phyloP scores from a whole-genome alignment of 2,329 filamentous ascomycete genomes.

The Colletotrichum sp. region DNA sequence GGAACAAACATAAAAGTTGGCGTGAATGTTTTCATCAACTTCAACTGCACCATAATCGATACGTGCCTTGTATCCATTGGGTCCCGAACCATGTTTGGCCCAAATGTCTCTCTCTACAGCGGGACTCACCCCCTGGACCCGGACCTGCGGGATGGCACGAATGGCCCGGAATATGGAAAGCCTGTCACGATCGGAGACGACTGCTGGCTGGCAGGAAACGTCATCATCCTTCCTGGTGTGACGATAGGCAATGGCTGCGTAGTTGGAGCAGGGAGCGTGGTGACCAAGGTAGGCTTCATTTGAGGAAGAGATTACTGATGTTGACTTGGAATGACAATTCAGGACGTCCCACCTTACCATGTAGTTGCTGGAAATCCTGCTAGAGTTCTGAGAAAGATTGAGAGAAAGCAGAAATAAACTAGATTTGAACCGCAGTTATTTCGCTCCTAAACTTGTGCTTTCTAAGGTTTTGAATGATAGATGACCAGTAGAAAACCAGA shows the following conservation, averaged over 20 bases:
- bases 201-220: not conserved
- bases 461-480: too few relatives aligned
- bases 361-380: not conserved
- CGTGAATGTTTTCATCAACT: not conserved
- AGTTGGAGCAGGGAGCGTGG: not conserved
- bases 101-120: not conserved
- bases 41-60: not conserved
- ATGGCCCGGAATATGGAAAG: not conserved
- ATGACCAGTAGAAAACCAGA: too few relatives aligned
- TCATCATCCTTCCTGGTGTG: not conserved
- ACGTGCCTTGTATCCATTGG: not conserved
- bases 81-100: not conserved
- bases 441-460: too few relatives aligned
- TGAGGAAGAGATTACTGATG: too few relatives aligned
- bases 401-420: not conserved
- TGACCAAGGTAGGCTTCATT: not conserved
- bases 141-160: not conserved
- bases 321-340: too few relatives aligned
- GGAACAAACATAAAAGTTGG: not conserved
- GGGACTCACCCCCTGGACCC: not conserved
- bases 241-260: not conserved
- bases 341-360: not conserved
- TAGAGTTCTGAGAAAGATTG: not conserved
- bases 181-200: not conserved
- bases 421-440: rapidly evolving